Evolutionary conservation across 805 yeast species (phyloP).

Genomic region (Grigorovia humatica): DNA sequence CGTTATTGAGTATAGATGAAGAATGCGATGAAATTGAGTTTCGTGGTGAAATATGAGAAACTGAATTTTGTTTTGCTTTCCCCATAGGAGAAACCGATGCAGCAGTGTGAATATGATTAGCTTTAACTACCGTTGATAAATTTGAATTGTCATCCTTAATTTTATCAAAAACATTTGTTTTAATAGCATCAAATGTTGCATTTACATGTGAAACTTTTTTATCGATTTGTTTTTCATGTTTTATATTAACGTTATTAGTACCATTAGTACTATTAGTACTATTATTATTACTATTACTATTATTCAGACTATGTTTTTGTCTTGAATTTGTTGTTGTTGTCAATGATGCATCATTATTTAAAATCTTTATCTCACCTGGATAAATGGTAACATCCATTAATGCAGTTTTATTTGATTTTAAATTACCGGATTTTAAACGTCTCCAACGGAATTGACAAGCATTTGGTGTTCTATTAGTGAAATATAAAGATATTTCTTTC

Average conservation of each 20-base stretch:
- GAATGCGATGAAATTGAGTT: neutral
- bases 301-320: neutral
- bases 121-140: neutral
- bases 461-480: conserved; percentile 73
- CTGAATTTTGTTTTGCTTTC: neutral
- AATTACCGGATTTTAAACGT: conserved; percentile 41
- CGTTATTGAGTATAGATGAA: neutral
- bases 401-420: conserved; percentile 28
- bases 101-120: too few species aligned
- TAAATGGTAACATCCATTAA: conserved; percentile 13
- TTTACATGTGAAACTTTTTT: neutral
- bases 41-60: neutral
- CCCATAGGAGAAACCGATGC: neutral
- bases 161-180: neutral
- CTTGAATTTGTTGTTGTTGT: neutral
- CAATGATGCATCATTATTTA: neutral
- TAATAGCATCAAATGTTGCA: neutral
- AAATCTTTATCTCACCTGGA: conserved; percentile 11
- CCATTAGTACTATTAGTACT: too few species aligned
- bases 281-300: too few species aligned
- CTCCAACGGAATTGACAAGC: conserved; percentile 91
- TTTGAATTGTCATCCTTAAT: neutral
- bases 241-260: neutral
- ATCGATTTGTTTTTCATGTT: neutral
- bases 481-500: conserved; percentile 77